These are phyloP conservation scores for Arachnopeziza araneosa DNA, from an alignment of 2,329 filamentous ascomycete species.

Conservation along the genomic window DNA sequence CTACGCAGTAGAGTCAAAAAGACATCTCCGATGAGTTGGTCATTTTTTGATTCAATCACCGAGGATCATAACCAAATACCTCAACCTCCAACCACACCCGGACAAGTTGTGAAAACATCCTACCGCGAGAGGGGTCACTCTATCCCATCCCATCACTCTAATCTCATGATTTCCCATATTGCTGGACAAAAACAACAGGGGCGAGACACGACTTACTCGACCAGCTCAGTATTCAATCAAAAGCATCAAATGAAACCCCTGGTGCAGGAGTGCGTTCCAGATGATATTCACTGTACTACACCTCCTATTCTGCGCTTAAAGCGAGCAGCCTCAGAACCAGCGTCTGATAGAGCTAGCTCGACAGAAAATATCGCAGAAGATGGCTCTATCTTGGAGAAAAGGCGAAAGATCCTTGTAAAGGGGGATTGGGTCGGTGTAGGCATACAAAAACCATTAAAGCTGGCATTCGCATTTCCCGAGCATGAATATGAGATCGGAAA, in stretches of 20 bases:
- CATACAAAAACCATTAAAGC: slow-evolving; percentile 19
- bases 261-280: slow-evolving; percentile 1
- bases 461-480: slow-evolving; percentile 17
- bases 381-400: slow-evolving; percentile 20
- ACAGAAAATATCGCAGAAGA: slow-evolving; percentile 8
- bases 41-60: slow-evolving; percentile 12
- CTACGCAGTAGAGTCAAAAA: slow-evolving; percentile 26
- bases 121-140: slow-evolving; percentile 1
- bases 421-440: slow-evolving; percentile 29
- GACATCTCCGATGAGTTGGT: slow-evolving; percentile 27
- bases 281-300: slow-evolving; percentile 24
- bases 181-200: not conserved
- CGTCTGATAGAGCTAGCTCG: not conserved
- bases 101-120: not conserved
- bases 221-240: not conserved
- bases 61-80: slow-evolving; percentile 4
- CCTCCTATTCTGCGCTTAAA: slow-evolving; percentile 13
- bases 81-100: not conserved
- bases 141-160: not conserved
- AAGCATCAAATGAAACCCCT: not conserved
- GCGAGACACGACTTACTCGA: not conserved
- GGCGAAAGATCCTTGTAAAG: slow-evolving; percentile 23
- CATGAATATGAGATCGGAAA: slow-evolving; percentile 24
- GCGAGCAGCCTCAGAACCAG: slow-evolving; percentile 1
- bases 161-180: not conserved